These are phyloP conservation scores for Hypoxylon lienhwacheense DNA, from an alignment of 495 filamentous ascomycete genomes.

Conservation along the genomic window DNA sequence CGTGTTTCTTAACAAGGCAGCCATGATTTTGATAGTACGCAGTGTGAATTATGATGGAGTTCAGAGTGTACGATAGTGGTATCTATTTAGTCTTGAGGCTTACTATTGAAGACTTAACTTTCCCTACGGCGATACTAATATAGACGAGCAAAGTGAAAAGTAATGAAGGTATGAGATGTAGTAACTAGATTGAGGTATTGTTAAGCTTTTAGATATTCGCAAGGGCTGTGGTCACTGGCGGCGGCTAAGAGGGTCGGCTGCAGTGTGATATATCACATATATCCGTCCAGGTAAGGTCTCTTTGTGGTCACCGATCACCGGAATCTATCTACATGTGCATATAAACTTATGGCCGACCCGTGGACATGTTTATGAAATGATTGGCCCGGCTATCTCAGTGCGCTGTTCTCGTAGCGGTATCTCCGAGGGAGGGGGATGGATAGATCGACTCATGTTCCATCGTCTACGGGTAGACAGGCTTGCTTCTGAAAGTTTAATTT, in stretches of 20 bases:
- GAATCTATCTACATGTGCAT: conserved; percentile 13
- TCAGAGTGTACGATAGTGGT: no score
- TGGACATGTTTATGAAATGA: conserved; percentile 1
- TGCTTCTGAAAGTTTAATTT: background rate
- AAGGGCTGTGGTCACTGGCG: background rate
- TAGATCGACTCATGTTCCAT: no score
- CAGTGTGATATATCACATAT: conserved; percentile 23
- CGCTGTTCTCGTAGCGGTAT: conserved; percentile 6
- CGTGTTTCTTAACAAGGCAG: no score
- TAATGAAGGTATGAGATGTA: conserved; percentile 1
- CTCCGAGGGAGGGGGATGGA: conserved; percentile 19
- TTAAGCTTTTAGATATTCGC: conserved; percentile 3
- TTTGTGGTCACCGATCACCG: conserved; percentile 1
- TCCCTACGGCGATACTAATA: no score
- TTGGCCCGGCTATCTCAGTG: conserved; percentile 14
- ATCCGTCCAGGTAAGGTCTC: background rate
- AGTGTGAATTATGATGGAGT: no score
- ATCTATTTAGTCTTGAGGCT: no score
- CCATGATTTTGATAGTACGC: no score
- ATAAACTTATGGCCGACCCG: background rate
- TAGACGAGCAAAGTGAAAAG: background rate
- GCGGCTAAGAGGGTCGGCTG: background rate
- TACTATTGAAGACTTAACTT: no score
- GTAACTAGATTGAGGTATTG: conserved; percentile 8
- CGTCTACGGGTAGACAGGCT: conserved; percentile 1